Percentiles rank a stretch among this genome's conserved stretches.
These are phyloP conservation scores for Stachybotrys echinatus DNA, from an alignment of 2,329 filamentous ascomycete genomes.

Conservation along the genomic window DNA sequence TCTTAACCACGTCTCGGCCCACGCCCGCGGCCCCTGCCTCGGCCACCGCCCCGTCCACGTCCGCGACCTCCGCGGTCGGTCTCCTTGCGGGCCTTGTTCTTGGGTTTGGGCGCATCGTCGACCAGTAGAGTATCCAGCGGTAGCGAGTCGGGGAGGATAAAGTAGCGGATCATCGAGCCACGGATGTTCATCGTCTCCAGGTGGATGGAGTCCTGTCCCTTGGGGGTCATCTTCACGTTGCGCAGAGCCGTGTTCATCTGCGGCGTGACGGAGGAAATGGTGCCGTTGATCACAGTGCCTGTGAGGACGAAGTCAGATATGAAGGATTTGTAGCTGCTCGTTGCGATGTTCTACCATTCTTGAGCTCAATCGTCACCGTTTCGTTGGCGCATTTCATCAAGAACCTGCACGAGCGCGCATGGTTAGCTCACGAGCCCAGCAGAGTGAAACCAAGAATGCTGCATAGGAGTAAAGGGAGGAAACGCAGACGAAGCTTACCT, in stretches of 20 bases:
- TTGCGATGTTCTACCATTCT: constrained; percentile 71
- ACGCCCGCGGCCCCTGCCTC: too few species aligned
- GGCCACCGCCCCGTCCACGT: constrained; percentile 30
- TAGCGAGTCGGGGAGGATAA: constrained; percentile 91
- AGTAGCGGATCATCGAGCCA: constrained; percentile 93
- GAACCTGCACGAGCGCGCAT: constrained; percentile 58
- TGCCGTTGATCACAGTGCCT: constrained; percentile 96
- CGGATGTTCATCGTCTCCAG: constrained; percentile 96
- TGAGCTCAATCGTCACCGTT: constrained; percentile 96
- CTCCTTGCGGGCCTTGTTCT: constrained; percentile 99
- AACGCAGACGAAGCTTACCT: constrained; percentile 57
- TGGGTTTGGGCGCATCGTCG: constrained; percentile 95
- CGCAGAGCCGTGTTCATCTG: constrained; percentile 98
- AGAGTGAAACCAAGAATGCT: too few species aligned
- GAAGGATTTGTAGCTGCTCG: not conserved
- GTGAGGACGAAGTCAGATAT: too few species aligned
- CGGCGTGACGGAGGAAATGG: constrained; percentile 91
- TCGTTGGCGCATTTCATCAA: constrained; percentile 99
- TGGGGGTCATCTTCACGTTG: constrained; percentile 93
- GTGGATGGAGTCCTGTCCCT: constrained; percentile 78
- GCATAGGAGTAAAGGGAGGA: too few species aligned
- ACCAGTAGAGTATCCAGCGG: constrained; percentile 93
- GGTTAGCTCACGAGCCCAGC: constrained; percentile 14
- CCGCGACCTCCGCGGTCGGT: constrained; percentile 53
- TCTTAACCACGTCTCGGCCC: too few species aligned